A percentile compares a stretch with the other conserved stretches of the same genome.
These are phyloP conservation scores for Leishmania mexicana DNA, from an alignment of 208 protist species.

Conservation along the genomic window DNA sequence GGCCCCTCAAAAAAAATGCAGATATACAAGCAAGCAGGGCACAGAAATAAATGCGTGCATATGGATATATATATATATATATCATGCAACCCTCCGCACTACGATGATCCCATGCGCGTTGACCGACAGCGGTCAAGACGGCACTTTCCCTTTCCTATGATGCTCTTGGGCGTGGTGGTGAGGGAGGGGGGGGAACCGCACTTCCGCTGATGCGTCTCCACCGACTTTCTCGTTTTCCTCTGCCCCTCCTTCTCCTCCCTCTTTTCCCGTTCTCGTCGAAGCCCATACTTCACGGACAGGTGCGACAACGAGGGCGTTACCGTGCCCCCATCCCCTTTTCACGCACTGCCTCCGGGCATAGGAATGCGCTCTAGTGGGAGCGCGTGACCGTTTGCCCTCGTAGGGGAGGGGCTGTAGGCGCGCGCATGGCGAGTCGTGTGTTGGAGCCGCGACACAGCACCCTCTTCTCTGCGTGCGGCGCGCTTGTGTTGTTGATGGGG, in stretches of 20 bases:
- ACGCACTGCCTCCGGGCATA: background rate
- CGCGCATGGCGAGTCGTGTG: background rate
- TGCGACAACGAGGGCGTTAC: background rate
- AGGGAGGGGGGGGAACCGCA: background rate
- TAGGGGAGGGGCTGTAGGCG: background rate
- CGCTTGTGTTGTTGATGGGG: conserved; percentile 30
- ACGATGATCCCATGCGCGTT: background rate
- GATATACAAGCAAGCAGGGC: background rate
- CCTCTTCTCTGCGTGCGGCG: conserved; percentile 20
- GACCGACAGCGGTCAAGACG: background rate
- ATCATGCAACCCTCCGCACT: background rate
- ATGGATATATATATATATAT: background rate
- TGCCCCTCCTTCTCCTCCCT: no score
- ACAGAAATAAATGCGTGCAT: no score
- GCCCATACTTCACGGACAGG: background rate
- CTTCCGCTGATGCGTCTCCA: background rate
- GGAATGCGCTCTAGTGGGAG: background rate
- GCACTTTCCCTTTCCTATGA: background rate
- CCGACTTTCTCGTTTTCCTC: background rate
- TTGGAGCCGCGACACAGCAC: conserved; percentile 53
- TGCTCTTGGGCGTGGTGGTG: background rate
- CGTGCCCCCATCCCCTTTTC: background rate
- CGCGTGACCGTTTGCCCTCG: background rate
- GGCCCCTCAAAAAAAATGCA: no score
- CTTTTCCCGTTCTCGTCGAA: background rate